Percentiles rank a stretch among this genome's conserved stretches.
Conservation (phyloP, 257 asterid genomes). For the Solanum tarapatanum region DNA sequence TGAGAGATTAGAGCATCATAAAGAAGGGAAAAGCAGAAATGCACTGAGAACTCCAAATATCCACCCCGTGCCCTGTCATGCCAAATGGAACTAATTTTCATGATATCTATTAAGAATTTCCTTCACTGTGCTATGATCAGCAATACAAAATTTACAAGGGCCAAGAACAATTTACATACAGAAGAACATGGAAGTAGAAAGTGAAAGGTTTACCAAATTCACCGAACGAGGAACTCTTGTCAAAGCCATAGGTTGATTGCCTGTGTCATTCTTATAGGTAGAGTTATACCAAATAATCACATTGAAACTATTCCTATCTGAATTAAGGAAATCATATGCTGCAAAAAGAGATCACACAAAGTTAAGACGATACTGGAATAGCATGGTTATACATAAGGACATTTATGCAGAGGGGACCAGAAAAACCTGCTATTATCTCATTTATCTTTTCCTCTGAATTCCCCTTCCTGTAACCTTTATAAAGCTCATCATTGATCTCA, state of each 20-base stretch:
- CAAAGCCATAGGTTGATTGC: slow-evolving; percentile 42
- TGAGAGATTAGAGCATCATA: neutral
- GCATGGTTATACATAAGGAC: neutral
- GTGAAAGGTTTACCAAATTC: slow-evolving; percentile 56
- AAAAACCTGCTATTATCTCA: slow-evolving; percentile 73
- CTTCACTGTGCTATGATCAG: neutral
- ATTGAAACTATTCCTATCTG: slow-evolving; percentile 50
- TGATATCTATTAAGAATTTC: neutral
- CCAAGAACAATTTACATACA: neutral
- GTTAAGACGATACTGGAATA: slow-evolving; percentile 11
- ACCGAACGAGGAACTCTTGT: slow-evolving; percentile 89
- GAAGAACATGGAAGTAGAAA: slow-evolving; percentile 4
- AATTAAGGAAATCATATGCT: slow-evolving; percentile 79
- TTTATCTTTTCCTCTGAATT: slow-evolving; percentile 57
- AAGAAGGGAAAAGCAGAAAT: neutral
- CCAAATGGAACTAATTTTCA: neutral
- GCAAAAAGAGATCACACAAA: slow-evolving; percentile 19
- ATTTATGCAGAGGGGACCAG: neutral
- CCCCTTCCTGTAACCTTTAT: slow-evolving; percentile 75
- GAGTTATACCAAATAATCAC: slow-evolving; percentile 89
- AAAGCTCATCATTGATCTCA: slow-evolving; percentile 75
- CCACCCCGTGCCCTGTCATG: neutral
- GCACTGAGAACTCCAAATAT: neutral
- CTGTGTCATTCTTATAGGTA: slow-evolving; percentile 70
- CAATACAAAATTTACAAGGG: neutral